Base-by-base conservation (phyloP, 2,329 filamentous ascomycete species). In the Chaetomiaceae sp. region DNA sequence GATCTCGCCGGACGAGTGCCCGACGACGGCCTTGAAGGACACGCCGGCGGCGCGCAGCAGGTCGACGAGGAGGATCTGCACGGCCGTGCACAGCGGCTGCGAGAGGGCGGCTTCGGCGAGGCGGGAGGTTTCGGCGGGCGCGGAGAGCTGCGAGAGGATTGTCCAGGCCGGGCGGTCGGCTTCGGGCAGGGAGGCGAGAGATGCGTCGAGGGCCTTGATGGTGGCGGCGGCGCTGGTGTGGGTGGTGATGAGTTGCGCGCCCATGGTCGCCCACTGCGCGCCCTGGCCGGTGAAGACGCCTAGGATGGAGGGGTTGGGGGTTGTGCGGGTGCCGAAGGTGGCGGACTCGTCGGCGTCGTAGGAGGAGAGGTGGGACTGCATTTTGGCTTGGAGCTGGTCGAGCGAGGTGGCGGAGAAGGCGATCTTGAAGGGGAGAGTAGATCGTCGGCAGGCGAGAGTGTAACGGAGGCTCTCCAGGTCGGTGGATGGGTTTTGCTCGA, bases 1-100 rank as follows among this genome's bases (percentile, higher is more conserved):
- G 11, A 76, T 75, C 50, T 77, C 74, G 2, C 73, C 74, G 0
- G 68, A 71, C 0, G 71, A 75, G 52, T 76, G 74, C 2, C 73
- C 73, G 3, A 71, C 61, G 0, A 70, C 67, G 0, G 60, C 62
- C 3, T 50, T 15, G 0, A 67, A 63, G 2, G 24, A 35, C 12
- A 74, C 48, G 0, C 63, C 60, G 19, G 60, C 58, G 1, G 50
- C 46, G 0, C 36, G 26, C 2, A 75, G 58, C 0, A 69, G 49
- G 15, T 72, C 63, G 0, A 71, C 60, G 0, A 75, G 51, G 0
- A 57, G 63, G n/a, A 75, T 58, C 45, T 73, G 66, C 2, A 70
- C 15, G 0, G 64, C 65, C 3, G 66, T 68, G 45, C 61, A 68
- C 1, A 65, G 33, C 3, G 68, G 62, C 36, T 69, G 66, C 6